A percentile compares a stretch with the other conserved stretches of the same genome.
Evolutionary conservation across 306 rosid species (phyloP).

Genomic region (Castanea sativa): DNA sequence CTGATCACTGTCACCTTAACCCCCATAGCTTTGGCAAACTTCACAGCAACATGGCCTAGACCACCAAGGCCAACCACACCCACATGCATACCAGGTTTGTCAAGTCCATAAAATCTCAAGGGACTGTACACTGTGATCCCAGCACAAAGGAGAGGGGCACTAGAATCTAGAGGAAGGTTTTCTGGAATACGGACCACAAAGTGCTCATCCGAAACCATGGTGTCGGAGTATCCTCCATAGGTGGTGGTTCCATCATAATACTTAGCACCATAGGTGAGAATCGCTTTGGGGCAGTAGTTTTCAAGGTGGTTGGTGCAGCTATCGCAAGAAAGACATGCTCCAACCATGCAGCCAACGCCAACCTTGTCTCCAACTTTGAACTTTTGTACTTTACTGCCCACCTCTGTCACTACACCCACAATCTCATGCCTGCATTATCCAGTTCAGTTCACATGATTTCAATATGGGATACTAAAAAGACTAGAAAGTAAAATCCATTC

Average conservation of each 20-base stretch:
- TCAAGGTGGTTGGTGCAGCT: slow-evolving; percentile 19
- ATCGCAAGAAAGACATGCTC: slow-evolving; percentile 19
- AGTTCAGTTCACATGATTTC: too few relatives aligned
- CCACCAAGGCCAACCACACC: slow-evolving; percentile 57
- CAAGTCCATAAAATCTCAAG: slow-evolving; percentile 27
- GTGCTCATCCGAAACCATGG: slow-evolving; percentile 33
- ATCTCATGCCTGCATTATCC: slow-evolving; percentile 28
- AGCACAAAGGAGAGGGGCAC: slow-evolving; percentile 44
- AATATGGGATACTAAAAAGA: too few relatives aligned
- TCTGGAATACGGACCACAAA: slow-evolving; percentile 30
- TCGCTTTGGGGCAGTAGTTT: slow-evolving; percentile 5
- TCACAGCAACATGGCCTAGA: slow-evolving; percentile 43
- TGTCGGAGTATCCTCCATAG: slow-evolving; percentile 36
- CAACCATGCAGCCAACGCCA: slow-evolving; percentile 26
- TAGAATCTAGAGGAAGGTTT: slow-evolving; percentile 29
- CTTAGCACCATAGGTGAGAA: slow-evolving; percentile 10
- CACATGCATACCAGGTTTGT: slow-evolving; percentile 25
- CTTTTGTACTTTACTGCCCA: slow-evolving; percentile 27
- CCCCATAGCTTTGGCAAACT: slow-evolving; percentile 44
- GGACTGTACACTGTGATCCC: slow-evolving; percentile 49
- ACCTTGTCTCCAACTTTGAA: slow-evolving; percentile 33
- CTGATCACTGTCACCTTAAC: slow-evolving; percentile 37
- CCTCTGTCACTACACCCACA: slow-evolving; percentile 29
- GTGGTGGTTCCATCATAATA: slow-evolving; percentile 24
- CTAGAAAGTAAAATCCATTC: too few relatives aligned